A percentile compares a stretch with the other conserved stretches of the same genome.
These are phyloP conservation scores for Aspergillus conjunctus DNA, from an alignment of 495 filamentous ascomycete genomes.

Conservation along the genomic window DNA sequence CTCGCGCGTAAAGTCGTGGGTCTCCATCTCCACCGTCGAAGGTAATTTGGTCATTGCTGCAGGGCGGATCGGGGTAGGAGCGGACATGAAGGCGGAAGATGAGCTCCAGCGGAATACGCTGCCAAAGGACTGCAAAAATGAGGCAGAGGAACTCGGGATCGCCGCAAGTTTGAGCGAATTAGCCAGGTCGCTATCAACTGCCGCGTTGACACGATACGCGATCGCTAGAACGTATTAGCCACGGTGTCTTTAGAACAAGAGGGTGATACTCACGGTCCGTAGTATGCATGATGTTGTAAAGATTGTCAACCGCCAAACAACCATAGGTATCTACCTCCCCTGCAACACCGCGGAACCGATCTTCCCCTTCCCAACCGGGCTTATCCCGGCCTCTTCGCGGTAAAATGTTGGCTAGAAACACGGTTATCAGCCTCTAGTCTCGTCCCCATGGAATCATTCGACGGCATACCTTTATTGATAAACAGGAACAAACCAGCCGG, in stretches of 20 bases:
- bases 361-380: conserved; percentile 68
- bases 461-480: conserved; percentile 66
- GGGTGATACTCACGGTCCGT: conserved; percentile 52
- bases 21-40: conserved; percentile 90
- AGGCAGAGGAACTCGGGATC: conserved; percentile 70
- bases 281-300: conserved; percentile 87
- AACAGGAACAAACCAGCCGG: conserved; percentile 92
- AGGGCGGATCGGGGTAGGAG: conserved; percentile 40
- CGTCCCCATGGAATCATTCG: not conserved
- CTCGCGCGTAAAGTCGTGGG: conserved; percentile 90
- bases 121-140: conserved; percentile 67
- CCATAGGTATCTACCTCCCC: conserved; percentile 80
- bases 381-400: conserved; percentile 78
- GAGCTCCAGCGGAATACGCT: conserved; percentile 60
- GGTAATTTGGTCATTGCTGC: conserved; percentile 64
- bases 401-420: conserved; percentile 60
- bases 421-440: conserved; percentile 12
- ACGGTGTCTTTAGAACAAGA: conserved; percentile 13
- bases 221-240: conserved; percentile 65
- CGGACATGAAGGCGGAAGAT: conserved; percentile 29
- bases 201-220: conserved; percentile 87
- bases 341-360: conserved; percentile 63
- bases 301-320: conserved; percentile 90
- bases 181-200: conserved; percentile 79
- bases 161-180: conserved; percentile 72